Evolutionary conservation across 345 rosid species (phyloP), one percentile per base, ranked within the genome.

Genomic region (Lepidium aucheri): DNA sequence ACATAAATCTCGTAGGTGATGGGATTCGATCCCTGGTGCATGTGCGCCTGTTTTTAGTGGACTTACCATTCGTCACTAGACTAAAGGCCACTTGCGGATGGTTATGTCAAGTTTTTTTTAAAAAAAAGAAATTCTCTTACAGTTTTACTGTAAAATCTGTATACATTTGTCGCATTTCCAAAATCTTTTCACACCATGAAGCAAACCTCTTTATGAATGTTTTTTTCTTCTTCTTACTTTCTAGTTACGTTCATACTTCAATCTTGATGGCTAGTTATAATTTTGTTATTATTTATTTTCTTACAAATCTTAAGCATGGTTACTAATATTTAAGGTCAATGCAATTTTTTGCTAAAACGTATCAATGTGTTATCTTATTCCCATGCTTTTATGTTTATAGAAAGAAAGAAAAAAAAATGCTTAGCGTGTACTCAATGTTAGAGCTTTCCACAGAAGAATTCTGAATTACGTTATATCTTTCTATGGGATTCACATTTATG

Each of bases 371-470:
- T 54, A 43, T 62, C 56, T 22, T 7, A 51, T 49, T 36, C 52
- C 41, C 36, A 55, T 63, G 44, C 70, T 55, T 55, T 63, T 13
- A 39, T 54, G 57, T 63, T 63, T 18, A 55, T 18, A 26, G 30
- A 26, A 26, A 26, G 30, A 26, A 28, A 28, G 32, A 5, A 0
- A 24, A 64, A 24, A 34, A 39, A 16, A 54, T 17, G 28, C 76
- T 72, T 72, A 6, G 60, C 70, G 76, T 63, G 59, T 72, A 72
- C 70, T 55, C 38, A 55, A 63, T 39, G 22, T 6, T 14, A 30
- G 22, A 63, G 11, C 69, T 63, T 63, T 63, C 32, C 17, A 14
- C 63, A 71, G 56, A 28, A 26, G 42, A 45, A n/a, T 32, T 46
- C 26, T 4, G 34, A 53, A 13, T 14, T 46, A 63, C 53, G 53